phyloP scores from a whole-genome alignment of 2,329 filamentous ascomycete genomes.

The Cladorrhinum sp. region DNA sequence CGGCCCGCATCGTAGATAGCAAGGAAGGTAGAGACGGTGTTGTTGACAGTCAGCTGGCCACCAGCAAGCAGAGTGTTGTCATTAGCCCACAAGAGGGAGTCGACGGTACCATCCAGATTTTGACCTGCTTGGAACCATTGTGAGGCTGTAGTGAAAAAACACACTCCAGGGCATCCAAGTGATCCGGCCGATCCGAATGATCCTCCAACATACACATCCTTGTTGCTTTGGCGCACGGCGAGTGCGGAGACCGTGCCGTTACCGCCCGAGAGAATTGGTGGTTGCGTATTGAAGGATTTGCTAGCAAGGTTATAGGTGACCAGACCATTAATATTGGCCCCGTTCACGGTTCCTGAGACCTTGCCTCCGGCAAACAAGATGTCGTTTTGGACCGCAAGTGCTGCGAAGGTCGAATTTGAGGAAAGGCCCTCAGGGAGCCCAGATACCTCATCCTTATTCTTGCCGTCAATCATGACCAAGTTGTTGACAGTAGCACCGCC shows the following conservation, averaged over 20 bases:
- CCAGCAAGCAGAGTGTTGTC: constrained; percentile 70
- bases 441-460: constrained; percentile 61
- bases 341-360: constrained; percentile 67
- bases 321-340: constrained; percentile 65
- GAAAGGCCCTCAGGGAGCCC: constrained; percentile 68
- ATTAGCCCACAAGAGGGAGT: constrained; percentile 72
- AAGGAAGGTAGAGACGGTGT: constrained; percentile 60
- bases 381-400: constrained; percentile 64
- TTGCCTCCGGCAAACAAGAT: constrained; percentile 79
- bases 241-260: constrained; percentile 75
- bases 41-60: constrained; percentile 69
- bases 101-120: constrained; percentile 67
- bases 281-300: constrained; percentile 65
- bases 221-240: constrained; percentile 63
- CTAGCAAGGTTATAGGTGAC: constrained; percentile 73
- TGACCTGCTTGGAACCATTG: constrained; percentile 81
- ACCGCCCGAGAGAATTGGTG: constrained; percentile 68
- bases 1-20: constrained; percentile 68
- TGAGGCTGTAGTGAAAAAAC: constrained; percentile 65
- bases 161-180: constrained; percentile 77
- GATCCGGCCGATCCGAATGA: constrained; percentile 80
- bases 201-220: constrained; percentile 81
- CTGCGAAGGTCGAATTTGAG: constrained; percentile 68
- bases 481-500: constrained; percentile 75
- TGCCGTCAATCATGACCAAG: constrained; percentile 75